Base-by-base conservation (phyloP, 225 moss, liverwort and hornwort genomes). In the Physcomitrium patens region DNA sequence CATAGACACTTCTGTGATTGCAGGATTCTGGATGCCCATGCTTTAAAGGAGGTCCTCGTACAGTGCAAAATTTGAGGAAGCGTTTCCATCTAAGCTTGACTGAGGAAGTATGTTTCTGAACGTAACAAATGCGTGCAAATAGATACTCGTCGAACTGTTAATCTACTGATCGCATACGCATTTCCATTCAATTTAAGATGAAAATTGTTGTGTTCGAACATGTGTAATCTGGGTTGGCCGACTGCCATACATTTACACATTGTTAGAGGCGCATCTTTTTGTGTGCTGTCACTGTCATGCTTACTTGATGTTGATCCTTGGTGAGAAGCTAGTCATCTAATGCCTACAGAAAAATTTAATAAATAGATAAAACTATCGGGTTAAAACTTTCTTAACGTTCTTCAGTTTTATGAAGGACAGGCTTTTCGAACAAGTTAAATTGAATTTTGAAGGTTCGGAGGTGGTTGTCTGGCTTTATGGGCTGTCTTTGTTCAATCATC, bases 21-120 rank as follows among this genome's bases (percentile, higher is more conserved):
- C 87, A 99, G 99, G 99, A 99, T 77, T 99, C 99, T 77, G 99
- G 99, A 83, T 99, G 95, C 83, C 99, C 99, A 14, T 99, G 99
- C 79, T 99, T 94, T 66, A 99, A 91, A 83, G 93, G 99, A 56
- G 99, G 99, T 65, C 90, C 94, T 76, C 87, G 93, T 60, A 95
- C 99, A 54, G 82, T 99, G 69, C 99, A 92, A 70, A 99, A 88
- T 71, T 73, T 99, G 83, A 90, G 99, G 66, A 99, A 99, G 83
- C 93, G 99, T 74, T 95, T 99, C 73, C 99, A 99, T 86, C 84
- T 99, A 51, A 99, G 91, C 80, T 87, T 99, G 75, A 99, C 99
- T 27, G 99, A 99, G 84, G 91, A 99, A 89, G 99, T 95, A 83
- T 19, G 77, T 79, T 69, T 48, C 16, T 50, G 54, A 20, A 8